A percentile compares a stretch with the other conserved stretches of the same genome.
Evolutionary conservation across 2,329 filamentous ascomycete species (phyloP).

Genomic region (Plectosphaerella plurivora): DNA sequence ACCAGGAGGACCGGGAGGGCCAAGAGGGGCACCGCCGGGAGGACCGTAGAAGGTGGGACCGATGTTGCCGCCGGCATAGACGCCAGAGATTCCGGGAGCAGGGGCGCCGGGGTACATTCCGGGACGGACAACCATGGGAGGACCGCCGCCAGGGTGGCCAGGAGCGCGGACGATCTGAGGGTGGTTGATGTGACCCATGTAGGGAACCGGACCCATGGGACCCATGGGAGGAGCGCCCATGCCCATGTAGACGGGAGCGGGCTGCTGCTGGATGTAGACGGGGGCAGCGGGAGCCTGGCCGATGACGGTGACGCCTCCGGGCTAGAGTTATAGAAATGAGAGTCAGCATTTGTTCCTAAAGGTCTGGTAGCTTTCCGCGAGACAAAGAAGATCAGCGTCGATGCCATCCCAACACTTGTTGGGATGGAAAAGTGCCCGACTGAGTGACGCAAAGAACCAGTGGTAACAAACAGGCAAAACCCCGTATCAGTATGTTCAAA

Average conservation of each 20-base stretch:
- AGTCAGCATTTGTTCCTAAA: conserved; percentile 8
- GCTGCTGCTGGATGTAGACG: conserved; percentile 27
- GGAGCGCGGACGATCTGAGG: not conserved
- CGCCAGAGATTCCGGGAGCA: not conserved
- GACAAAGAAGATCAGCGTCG: not conserved
- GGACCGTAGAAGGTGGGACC: conserved; percentile 11
- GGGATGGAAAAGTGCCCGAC: not conserved
- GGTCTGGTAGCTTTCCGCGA: not conserved
- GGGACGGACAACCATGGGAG: conserved; percentile 3
- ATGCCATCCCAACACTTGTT: not conserved
- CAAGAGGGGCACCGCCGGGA: conserved; percentile 29
- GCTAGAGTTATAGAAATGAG: conserved; percentile 22
- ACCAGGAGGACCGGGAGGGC: conserved; percentile 26
- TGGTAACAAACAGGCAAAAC: not conserved
- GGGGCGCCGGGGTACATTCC: not conserved
- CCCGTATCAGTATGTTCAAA: not conserved
- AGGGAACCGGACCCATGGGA: not conserved
- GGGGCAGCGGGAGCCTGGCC: conserved; percentile 19
- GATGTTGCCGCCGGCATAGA: not conserved
- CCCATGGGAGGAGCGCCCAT: conserved; percentile 2
- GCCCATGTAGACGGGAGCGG: conserved; percentile 14
- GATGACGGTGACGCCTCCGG: conserved; percentile 17
- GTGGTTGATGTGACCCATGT: not conserved
- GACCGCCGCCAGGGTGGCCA: not conserved
- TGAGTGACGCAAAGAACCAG: not conserved